phyloP scores from a whole-genome alignment of 2,329 filamentous ascomycete genomes.

The Phialophora expanda region DNA sequence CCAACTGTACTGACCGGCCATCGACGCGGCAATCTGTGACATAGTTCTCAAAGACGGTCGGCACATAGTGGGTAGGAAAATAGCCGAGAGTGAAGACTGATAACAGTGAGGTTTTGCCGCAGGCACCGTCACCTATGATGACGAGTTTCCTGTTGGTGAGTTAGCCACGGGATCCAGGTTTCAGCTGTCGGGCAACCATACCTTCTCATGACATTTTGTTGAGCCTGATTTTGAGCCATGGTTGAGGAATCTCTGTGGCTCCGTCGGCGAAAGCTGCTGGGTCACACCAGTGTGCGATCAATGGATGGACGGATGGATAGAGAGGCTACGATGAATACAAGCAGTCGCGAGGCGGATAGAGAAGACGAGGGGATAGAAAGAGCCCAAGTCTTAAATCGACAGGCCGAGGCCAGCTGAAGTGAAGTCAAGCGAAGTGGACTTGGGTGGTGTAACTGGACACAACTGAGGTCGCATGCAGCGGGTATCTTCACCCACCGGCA shows the following conservation, averaged over 20 bases:
- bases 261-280: constrained; percentile 37
- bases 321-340: constrained; percentile 4
- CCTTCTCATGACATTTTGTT: constrained; percentile 69
- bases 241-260: constrained; percentile 23
- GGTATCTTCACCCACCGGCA: constrained; percentile 19
- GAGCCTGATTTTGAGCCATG: constrained; percentile 54
- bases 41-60: constrained; percentile 99
- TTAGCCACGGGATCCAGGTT: not conserved
- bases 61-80: constrained; percentile 86
- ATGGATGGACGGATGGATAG: constrained; percentile 40
- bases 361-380: constrained; percentile 19
- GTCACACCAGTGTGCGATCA: constrained; percentile 51
- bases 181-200: constrained; percentile 1
- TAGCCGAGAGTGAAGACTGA: constrained; percentile 98
- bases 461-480: constrained; percentile 25
- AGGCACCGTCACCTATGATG: constrained; percentile 96
- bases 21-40: constrained; percentile 98
- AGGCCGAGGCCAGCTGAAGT: constrained; percentile 22
- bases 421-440: constrained; percentile 24
- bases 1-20: constrained; percentile 96
- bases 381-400: constrained; percentile 18
- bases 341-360: constrained; percentile 41
- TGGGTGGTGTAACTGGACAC: constrained; percentile 31
- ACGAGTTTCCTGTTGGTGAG: constrained; percentile 78
- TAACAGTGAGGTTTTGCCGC: constrained; percentile 95